Conservation (phyloP, 2,329 filamentous ascomycete species). For the Nemania sp. region DNA sequence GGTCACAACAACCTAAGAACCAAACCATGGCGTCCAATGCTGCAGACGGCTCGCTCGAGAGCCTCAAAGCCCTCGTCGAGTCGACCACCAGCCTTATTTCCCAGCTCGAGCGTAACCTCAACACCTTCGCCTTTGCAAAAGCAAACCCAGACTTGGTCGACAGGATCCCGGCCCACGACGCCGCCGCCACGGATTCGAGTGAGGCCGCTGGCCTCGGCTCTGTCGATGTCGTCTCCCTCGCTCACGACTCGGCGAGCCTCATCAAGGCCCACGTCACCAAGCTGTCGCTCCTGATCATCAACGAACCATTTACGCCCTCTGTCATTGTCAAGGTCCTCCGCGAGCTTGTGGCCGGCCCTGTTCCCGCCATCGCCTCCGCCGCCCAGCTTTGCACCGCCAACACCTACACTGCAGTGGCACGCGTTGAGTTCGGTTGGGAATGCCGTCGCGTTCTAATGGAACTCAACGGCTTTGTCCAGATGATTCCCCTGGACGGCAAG, state of each 20-base stretch:
- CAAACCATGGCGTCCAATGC: slow-evolving; percentile 22
- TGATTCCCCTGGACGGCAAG: slow-evolving; percentile 64
- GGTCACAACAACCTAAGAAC: not conserved
- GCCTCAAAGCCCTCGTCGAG: slow-evolving; percentile 47
- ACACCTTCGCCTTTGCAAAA: slow-evolving; percentile 3
- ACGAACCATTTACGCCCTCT: slow-evolving; percentile 80
- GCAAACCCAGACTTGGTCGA: not conserved
- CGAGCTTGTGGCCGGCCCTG: slow-evolving; percentile 72
- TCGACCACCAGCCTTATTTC: slow-evolving; percentile 14
- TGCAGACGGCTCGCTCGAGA: slow-evolving; percentile 39
- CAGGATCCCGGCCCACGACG: slow-evolving; percentile 11
- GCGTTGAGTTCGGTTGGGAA: slow-evolving; percentile 64
- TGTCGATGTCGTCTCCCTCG: slow-evolving; percentile 67
- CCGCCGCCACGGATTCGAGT: not conserved
- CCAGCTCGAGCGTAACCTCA: slow-evolving; percentile 12
- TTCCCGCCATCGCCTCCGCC: slow-evolving; percentile 75
- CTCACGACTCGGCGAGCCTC: slow-evolving; percentile 72
- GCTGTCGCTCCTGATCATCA: slow-evolving; percentile 83
- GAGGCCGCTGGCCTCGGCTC: slow-evolving; percentile 22
- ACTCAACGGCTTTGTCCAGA: slow-evolving; percentile 61
- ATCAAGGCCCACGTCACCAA: slow-evolving; percentile 86
- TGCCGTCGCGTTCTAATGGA: slow-evolving; percentile 66
- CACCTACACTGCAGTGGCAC: slow-evolving; percentile 66
- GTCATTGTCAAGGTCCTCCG: slow-evolving; percentile 73
- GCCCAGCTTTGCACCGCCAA: slow-evolving; percentile 66